phyloP scores from a whole-genome alignment of 2,329 filamentous ascomycete species.

The Pseudocercospora crystallina region DNA sequence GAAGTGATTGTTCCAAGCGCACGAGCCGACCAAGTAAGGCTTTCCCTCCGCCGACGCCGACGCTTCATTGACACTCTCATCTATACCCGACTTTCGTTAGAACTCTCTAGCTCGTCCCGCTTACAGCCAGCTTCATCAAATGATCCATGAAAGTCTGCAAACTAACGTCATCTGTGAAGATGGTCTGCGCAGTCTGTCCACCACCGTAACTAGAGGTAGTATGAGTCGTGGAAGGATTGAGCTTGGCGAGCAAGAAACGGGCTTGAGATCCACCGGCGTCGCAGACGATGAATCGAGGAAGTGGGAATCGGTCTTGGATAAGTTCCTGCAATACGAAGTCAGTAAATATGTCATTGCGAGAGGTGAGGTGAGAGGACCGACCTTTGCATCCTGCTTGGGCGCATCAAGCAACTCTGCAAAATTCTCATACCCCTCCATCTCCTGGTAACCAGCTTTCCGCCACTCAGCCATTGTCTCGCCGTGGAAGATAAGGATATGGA shows the following conservation, averaged over 20 bases:
- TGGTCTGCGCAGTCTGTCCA: slow-evolving; percentile 88
- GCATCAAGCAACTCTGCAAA: slow-evolving; percentile 84
- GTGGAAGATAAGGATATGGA: slow-evolving; percentile 99
- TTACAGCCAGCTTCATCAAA: slow-evolving; percentile 76
- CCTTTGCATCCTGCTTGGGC: slow-evolving; percentile 93
- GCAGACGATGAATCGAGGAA: slow-evolving; percentile 96
- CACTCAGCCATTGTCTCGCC: slow-evolving; percentile 97
- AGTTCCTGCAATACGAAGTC: slow-evolving; percentile 66
- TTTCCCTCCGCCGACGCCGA: no score
- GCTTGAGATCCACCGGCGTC: slow-evolving; percentile 98
- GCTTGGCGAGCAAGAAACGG: slow-evolving; percentile 92
- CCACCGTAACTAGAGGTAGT: slow-evolving; percentile 90
- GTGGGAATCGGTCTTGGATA: slow-evolving; percentile 95
- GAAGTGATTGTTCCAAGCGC: no score
- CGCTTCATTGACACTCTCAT: no score
- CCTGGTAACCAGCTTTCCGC: slow-evolving; percentile 96
- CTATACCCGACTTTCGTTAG: no score
- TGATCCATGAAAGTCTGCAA: slow-evolving; percentile 99
- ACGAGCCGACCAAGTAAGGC: no score
- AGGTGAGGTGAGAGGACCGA: slow-evolving; percentile 49
- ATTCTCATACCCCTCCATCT: slow-evolving; percentile 97
- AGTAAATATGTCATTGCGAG: background rate
- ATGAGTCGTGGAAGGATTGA: slow-evolving; percentile 96
- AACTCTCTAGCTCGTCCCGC: slow-evolving; percentile 34
- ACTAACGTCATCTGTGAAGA: slow-evolving; percentile 98